Evolutionary conservation across 2,329 filamentous ascomycete species (phyloP).

Genomic region (Blastomyces gilchristii): DNA sequence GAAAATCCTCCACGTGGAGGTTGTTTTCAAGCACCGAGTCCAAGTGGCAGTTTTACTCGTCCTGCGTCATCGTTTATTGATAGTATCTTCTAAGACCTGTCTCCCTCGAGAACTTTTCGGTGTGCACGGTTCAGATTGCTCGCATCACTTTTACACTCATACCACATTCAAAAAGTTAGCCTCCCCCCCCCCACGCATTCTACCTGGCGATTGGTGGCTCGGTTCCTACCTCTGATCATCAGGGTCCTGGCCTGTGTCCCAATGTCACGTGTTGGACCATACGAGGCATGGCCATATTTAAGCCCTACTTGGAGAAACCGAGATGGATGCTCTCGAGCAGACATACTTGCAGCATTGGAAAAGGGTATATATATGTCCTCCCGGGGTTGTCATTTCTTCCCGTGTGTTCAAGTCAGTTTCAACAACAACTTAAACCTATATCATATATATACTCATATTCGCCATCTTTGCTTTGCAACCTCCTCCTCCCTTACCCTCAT

Average conservation of each 20-base stretch:
- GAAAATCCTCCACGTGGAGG: constrained; percentile 6
- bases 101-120: neutral
- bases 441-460: neutral
- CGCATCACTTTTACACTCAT: constrained; percentile 4
- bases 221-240: constrained; percentile 2
- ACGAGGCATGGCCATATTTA: neutral
- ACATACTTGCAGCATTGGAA: neutral
- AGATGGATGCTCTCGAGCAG: neutral
- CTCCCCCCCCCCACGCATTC: neutral
- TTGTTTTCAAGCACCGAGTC: neutral
- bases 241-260: constrained; percentile 4
- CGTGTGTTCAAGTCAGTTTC: constrained; percentile 4
- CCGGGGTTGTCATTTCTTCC: constrained; percentile 1
- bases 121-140: constrained; percentile 1
- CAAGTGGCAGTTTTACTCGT: neutral
- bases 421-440: constrained; percentile 5
- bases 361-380: constrained; percentile 3
- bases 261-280: constrained; percentile 7
- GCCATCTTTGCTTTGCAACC: neutral
- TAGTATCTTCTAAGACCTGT: neutral
- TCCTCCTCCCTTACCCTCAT: neutral
- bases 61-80: neutral
- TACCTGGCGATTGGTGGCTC: constrained; percentile 2
- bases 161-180: neutral
- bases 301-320: constrained; percentile 5